Percentiles rank a stretch among this genome's conserved stretches.
Conservation (phyloP, 2,329 filamentous ascomycete genomes). For the Verticillium dahliae region DNA sequence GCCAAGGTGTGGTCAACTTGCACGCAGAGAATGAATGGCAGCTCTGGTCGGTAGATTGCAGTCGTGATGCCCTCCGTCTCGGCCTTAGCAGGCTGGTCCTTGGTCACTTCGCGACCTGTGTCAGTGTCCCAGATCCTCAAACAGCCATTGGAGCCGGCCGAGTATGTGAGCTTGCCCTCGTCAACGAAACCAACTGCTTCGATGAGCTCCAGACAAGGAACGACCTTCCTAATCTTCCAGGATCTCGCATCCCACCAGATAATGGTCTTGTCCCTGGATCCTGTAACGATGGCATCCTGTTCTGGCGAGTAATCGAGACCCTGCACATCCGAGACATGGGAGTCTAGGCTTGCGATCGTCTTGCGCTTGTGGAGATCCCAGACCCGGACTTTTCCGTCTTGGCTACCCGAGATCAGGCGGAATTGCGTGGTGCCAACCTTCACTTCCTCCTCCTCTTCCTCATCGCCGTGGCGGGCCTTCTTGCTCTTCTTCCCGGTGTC, state of each 20-base stretch:
- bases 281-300: constrained; percentile 73
- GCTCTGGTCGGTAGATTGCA: constrained; percentile 56
- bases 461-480: constrained; percentile 33
- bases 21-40: constrained; percentile 71
- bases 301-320: constrained; percentile 72
- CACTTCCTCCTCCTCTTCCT: constrained; percentile 31
- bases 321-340: constrained; percentile 92
- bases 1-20: constrained; percentile 86
- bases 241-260: constrained; percentile 84
- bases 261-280: constrained; percentile 86
- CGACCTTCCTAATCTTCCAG: constrained; percentile 76
- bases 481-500: constrained; percentile 32
- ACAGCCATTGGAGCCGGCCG: constrained; percentile 76
- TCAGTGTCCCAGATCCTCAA: constrained; percentile 79
- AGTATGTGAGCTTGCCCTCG: constrained; percentile 67
- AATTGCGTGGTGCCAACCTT: constrained; percentile 48
- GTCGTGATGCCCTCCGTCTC: constrained; percentile 65
- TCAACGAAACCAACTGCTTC: constrained; percentile 78
- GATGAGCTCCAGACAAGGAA: constrained; percentile 78
- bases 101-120: constrained; percentile 71
- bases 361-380: constrained; percentile 87
- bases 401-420: constrained; percentile 81
- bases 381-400: constrained; percentile 86
- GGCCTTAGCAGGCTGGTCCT: constrained; percentile 56
- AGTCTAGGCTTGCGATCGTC: constrained; percentile 72